Base-by-base conservation (phyloP, 805 yeast genomes). In the Candida odintsovae region DNA sequence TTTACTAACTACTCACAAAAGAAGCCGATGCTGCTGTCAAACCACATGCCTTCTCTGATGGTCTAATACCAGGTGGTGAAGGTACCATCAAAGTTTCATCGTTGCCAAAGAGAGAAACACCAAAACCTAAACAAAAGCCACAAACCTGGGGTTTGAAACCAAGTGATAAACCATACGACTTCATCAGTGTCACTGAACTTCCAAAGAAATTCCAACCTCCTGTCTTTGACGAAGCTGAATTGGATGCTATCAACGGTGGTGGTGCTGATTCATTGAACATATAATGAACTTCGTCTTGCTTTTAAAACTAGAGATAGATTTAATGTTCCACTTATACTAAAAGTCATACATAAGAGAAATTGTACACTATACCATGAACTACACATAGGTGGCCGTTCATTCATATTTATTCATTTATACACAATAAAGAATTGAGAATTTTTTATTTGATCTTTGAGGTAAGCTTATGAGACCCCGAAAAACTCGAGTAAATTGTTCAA, bases 171-270 rank as follows among this genome's bases (percentile, higher is more conserved):
- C 61, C 58, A 38, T 59, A 57, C 47, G 71, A 71, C 54, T 63
- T 71, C 48, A 67, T 65, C 45, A 76, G 90, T 26, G 73, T 94
- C 53, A 68, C 76, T 44, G 77, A 82, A 46, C 75, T 92, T 49
- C 90, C 98, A 3, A 53, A 67, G 50, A 78, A 94, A 62, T 90
- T 86, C 72, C 82, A 83, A 67, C 86, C 83, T 62, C 69, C 73
- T 38, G 68, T 72, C 0, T 73, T 87, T 22, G 82, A 78, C 38
- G 86, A 78, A 18, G 45, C 55, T 15, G 99, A 92, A 67, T 80
- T 85, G 23, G 96, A 86, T 11, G 76, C 79, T 53, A 79, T 92
- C 56, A 77, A 81, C 56, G 73, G 77, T 44, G 99, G 98, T 47
- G 97, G 97, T 55, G 96, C 96, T 25, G 39, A 20, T n/a, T 33